Evolutionary conservation across 2,329 filamentous ascomycete genomes (phyloP).

Genomic region (Cladosporium sp.): DNA sequence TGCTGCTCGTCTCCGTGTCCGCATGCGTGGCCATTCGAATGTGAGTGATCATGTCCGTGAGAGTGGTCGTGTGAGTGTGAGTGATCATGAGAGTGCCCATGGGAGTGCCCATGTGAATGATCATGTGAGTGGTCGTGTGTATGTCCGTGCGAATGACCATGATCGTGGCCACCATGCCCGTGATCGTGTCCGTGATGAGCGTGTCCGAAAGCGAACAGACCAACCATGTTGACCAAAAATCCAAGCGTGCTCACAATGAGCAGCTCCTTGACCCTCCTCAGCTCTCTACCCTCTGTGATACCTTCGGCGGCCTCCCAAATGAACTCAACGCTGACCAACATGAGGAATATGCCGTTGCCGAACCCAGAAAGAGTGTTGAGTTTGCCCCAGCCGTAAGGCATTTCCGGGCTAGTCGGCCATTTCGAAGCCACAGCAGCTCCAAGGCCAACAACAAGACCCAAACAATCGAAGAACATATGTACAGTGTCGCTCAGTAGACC

Average conservation of each 20-base stretch:
- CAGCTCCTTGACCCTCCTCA: constrained; percentile 79
- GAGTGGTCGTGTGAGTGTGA: constrained; percentile 19
- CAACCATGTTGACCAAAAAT: constrained; percentile 84
- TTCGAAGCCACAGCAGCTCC: constrained; percentile 93
- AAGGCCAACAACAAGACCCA: constrained; percentile 83
- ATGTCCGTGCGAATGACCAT: constrained; percentile 41
- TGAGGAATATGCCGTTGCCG: constrained; percentile 89
- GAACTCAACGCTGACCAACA: constrained; percentile 95
- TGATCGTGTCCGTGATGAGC: constrained; percentile 46
- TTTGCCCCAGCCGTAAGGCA: constrained; percentile 94
- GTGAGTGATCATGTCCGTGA: constrained; percentile 28
- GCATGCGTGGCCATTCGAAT: constrained; percentile 32
- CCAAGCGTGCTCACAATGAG: constrained; percentile 84
- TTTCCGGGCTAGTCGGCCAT: constrained; percentile 83
- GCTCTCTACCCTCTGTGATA: constrained; percentile 75
- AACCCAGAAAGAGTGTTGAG: constrained; percentile 95
- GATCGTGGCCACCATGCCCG: constrained; percentile 57
- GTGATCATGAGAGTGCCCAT: constrained; percentile 27
- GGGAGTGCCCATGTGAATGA: constrained; percentile 33
- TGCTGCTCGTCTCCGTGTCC: constrained; percentile 16
- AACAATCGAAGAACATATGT: constrained; percentile 98
- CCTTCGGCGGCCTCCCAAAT: constrained; percentile 90
- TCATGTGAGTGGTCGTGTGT: constrained; percentile 37
- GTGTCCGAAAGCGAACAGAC: constrained; percentile 75
- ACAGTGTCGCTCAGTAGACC: constrained; percentile 96